Conservation (phyloP, 306 rosid species). For the Mimosa bimucronata region DNA sequence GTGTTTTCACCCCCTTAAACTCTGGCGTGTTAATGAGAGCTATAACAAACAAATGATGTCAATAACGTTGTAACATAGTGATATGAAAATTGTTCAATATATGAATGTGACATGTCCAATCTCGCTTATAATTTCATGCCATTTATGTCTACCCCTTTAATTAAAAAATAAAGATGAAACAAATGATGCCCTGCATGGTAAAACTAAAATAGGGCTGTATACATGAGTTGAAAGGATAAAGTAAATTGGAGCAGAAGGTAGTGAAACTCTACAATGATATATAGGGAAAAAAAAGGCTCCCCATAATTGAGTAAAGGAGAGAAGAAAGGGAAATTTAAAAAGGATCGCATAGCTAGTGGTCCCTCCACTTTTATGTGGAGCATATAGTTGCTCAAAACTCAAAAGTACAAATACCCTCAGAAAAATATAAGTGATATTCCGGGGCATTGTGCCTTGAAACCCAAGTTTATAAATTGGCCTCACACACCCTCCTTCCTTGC, state of each 20-base stretch:
- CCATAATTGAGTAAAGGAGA: conserved; percentile 15
- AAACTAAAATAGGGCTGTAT: neutral
- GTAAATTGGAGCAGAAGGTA: conserved; percentile 1
- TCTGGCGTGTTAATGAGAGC: neutral
- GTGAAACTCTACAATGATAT: conserved; percentile 22
- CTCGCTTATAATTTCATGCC: too few species aligned
- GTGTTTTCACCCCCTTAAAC: neutral
- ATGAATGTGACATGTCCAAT: too few species aligned
- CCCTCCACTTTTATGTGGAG: conserved; percentile 36
- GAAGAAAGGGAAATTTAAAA: neutral
- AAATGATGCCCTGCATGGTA: conserved; percentile 3
- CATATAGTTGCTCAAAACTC: conserved; percentile 49
- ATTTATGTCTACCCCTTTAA: too few species aligned
- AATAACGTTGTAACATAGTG: too few species aligned
- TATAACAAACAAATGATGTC: neutral
- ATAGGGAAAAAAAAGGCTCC: conserved; percentile 9
- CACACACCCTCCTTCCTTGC: conserved; percentile 36
- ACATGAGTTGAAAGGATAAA: conserved; percentile 15
- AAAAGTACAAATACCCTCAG: conserved; percentile 55
- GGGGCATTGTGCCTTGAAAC: neutral
- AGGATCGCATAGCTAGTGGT: conserved; percentile 35
- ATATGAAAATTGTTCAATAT: too few species aligned
- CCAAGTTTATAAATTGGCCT: conserved; percentile 56
- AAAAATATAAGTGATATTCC: conserved; percentile 46
- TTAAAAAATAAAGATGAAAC: too few species aligned